These are phyloP conservation scores for Coprinopsis cinerea DNA, from an alignment of 768 basidiomycete genomes.

Conservation along the genomic window DNA sequence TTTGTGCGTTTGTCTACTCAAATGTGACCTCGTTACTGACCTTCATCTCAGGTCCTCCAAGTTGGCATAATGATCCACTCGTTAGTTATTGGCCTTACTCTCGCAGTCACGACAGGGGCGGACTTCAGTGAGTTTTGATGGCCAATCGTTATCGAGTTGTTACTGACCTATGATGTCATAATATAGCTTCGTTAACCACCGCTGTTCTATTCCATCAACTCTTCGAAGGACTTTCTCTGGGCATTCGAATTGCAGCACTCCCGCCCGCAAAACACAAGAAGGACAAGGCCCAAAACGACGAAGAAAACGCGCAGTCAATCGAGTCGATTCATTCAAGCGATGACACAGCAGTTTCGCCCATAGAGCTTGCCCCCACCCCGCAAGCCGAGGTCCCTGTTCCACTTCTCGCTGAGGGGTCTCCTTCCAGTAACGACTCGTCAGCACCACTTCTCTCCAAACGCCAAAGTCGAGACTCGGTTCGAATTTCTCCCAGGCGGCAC, in stretches of 20 bases:
- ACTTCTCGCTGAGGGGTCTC: neutral
- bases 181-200: constrained; percentile 60
- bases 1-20: constrained; percentile 39
- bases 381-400: neutral
- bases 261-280: constrained; percentile 30
- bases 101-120: constrained; percentile 60
- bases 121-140: constrained; percentile 56
- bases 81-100: constrained; percentile 71
- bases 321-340: too few relatives aligned
- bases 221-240: constrained; percentile 79
- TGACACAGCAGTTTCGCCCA: too few relatives aligned
- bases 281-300: constrained; percentile 10
- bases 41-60: constrained; percentile 57
- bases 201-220: constrained; percentile 80
- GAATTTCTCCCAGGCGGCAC: neutral
- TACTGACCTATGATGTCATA: neutral
- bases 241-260: constrained; percentile 70
- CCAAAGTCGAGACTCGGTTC: neutral
- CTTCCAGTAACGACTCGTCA: neutral
- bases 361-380: too few relatives aligned
- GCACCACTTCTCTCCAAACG: neutral
- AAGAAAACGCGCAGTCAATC: too few relatives aligned
- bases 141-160: neutral
- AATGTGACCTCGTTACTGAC: neutral
- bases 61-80: constrained; percentile 84